Percentiles rank a stretch among this genome's conserved stretches.
phyloP scores from a whole-genome alignment of 257 asterid genomes.

The Primulina eburnea region DNA sequence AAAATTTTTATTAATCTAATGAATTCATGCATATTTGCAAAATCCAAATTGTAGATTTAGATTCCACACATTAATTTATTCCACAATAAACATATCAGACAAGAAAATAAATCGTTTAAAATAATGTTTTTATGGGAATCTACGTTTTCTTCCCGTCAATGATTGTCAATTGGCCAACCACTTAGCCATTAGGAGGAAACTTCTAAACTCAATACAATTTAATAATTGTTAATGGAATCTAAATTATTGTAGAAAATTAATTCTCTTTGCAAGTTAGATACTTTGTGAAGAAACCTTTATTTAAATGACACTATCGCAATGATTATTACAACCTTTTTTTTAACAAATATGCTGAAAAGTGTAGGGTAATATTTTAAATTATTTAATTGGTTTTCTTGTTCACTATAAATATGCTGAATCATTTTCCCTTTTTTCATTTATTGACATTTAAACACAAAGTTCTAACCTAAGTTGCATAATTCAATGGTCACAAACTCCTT shows the following conservation, averaged over 20 bases:
- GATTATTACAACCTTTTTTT: conserved; percentile 27
- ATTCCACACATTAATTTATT: conserved; percentile 20
- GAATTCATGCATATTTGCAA: conserved; percentile 14
- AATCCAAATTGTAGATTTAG: conserved; percentile 14
- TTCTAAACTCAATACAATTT: conserved; percentile 25
- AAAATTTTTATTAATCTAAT: background rate
- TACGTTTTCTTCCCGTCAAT: conserved; percentile 29
- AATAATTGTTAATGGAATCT: conserved; percentile 10
- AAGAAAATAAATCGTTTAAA: conserved; percentile 19
- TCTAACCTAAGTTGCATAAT: too few species aligned
- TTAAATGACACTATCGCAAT: conserved; percentile 19
- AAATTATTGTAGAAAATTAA: background rate
- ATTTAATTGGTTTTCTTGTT: background rate
- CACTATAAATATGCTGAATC: background rate
- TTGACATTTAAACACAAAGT: too few species aligned
- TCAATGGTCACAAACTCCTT: too few species aligned
- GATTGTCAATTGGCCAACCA: conserved; percentile 31
- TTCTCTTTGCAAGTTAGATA: conserved; percentile 10
- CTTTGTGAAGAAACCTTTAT: background rate
- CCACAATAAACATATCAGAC: conserved; percentile 12
- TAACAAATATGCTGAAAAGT: conserved; percentile 16
- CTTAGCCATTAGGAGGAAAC: conserved; percentile 24
- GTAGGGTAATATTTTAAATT: too few species aligned
- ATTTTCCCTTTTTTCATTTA: too few species aligned
- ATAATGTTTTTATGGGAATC: conserved; percentile 21